Percentiles rank a stretch among this genome's conserved stretches.
Conservation (phyloP, 768 basidiomycete genomes). For the Xerocomellus amylosporus region DNA sequence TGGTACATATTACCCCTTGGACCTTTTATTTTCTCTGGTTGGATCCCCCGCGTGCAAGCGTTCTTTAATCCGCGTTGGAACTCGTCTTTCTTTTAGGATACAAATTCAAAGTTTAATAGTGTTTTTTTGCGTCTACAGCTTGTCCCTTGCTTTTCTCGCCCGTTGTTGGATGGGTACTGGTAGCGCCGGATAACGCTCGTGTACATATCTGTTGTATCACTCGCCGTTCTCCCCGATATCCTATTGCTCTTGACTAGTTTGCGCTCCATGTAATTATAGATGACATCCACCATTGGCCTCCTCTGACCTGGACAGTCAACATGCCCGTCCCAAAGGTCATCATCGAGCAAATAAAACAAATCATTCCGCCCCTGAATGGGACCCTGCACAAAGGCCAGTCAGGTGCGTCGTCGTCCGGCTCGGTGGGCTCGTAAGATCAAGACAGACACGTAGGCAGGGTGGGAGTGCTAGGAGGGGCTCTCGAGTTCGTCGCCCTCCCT, state of each 20-base stretch:
- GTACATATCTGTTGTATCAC: slow-evolving; percentile 30
- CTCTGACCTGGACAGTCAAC: neutral
- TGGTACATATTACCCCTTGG: slow-evolving; percentile 30
- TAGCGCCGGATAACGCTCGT: slow-evolving; percentile 15
- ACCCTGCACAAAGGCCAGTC: slow-evolving; percentile 95
- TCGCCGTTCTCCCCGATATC: slow-evolving; percentile 16
- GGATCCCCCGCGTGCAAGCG: slow-evolving; percentile 15
- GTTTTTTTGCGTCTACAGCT: slow-evolving; percentile 13
- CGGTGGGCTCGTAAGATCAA: neutral
- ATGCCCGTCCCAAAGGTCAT: slow-evolving; percentile 66
- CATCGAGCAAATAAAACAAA: slow-evolving; percentile 67
- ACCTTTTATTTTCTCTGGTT: slow-evolving; percentile 12
- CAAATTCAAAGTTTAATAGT: slow-evolving; percentile 26
- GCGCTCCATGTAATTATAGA: neutral
- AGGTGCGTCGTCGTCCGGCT: slow-evolving; percentile 42
- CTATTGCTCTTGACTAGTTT: slow-evolving; percentile 10
- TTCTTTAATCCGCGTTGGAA: slow-evolving; percentile 1
- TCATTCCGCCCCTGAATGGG: slow-evolving; percentile 89
- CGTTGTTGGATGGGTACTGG: slow-evolving; percentile 5
- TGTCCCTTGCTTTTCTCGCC: neutral
- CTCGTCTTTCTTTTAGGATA: slow-evolving; percentile 21
- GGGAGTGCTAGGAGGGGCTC: slow-evolving; percentile 89
- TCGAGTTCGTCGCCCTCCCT: slow-evolving; percentile 65
- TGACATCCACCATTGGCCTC: neutral
- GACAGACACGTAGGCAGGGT: slow-evolving; percentile 60